Base-by-base conservation (phyloP, 2,329 filamentous ascomycete species). In the Ilyonectria sp. region DNA sequence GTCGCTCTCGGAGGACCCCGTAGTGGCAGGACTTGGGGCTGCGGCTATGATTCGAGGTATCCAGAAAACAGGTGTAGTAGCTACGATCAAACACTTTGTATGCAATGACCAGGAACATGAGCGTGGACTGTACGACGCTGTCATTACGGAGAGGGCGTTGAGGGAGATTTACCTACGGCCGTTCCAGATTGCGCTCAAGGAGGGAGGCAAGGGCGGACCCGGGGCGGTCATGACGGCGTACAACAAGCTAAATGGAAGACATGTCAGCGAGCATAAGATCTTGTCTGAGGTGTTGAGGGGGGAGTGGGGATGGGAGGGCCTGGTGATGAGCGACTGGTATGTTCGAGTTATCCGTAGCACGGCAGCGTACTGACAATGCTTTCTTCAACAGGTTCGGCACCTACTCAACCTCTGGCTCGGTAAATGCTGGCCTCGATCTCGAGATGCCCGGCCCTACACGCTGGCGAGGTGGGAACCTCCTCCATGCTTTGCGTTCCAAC, bases 41-140 rank as follows among this genome's bases (percentile, higher is more conserved):
- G 31, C 31, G 8, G 31, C 31, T 46, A 17, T 40, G 6, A 23
- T 58, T 1, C 19, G 35, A 5, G 58, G 58, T n/a, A 40, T 52
- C 17, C 47, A 60, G 49, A 40, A 19, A 21, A 52, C 47, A 5
- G 62, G 54, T 13, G 60, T 70, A 5, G 57, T 46, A 9, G 53
- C 68, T 3, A 70, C 68, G 13, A 52, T 65, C 29, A 56, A 54
- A 11, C 49, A 65, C 5, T 60, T 68, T 13, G 26, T 70, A 4
- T 35, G 40, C n/a, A 50, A 55, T 50, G 15, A 63, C 56, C 63
- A 94, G 93, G 81, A 91, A 91, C 68, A 85, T 91, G 19, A 60
- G 17, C 31, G 31, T 9, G 8, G 10, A 11, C 8, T 8, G 8
- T 8, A 9, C 8, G 8, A 33, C 8, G 10, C 8, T 33, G 2